Base-by-base conservation (phyloP, 768 basidiomycete genomes). In the Lactifluus pinguis region DNA sequence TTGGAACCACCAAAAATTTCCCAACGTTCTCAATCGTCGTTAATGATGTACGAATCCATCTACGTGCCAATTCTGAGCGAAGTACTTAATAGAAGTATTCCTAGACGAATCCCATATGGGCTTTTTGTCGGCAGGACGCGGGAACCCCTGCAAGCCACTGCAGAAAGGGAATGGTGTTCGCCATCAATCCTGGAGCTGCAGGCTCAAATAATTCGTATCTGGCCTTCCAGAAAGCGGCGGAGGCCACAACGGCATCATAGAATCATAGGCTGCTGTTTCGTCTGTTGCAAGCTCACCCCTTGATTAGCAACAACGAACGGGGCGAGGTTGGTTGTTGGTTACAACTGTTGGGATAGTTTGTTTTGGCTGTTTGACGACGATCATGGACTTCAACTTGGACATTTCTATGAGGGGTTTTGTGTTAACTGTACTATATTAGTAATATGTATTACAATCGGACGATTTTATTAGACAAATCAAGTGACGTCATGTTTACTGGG, bases 141-240 rank as follows among this genome's bases (percentile, higher is more conserved):
- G 50, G 34, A 48, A 60, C 65, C 3, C 11, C 52, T 13, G 41
- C 42, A 9, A 49, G 45, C 39, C 67, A 70, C 51, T 68, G 64
- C 50, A 61, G 57, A 21, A 34, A 55, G 29, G 72, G 70, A 17
- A 73, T 73, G 72, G 70, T 72, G n/a, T 65, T 68, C 41, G 66
- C 70, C 1, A 59, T 71, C 61, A 73, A 73, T 65, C 53, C 69
- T 15, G 65, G 63, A 1, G 5, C 42, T 2, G 9, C 30, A 0
- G 52, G 55, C 7, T 5, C 55, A 5, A 13, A 6, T 34, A 57
- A 51, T 49, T 57, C 65, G 13, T 65, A 57, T 50, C 15, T 13
- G 13, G 8, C 2, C 10, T 65, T 63, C 61, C 41, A 19, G 49
- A 49, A 41, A 4, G 17, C 4, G n/a, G 64, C 64, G 6, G 15